Conservation (phyloP, 2,329 filamentous ascomycete genomes). For the Aspergillus puulaauensis region DNA sequence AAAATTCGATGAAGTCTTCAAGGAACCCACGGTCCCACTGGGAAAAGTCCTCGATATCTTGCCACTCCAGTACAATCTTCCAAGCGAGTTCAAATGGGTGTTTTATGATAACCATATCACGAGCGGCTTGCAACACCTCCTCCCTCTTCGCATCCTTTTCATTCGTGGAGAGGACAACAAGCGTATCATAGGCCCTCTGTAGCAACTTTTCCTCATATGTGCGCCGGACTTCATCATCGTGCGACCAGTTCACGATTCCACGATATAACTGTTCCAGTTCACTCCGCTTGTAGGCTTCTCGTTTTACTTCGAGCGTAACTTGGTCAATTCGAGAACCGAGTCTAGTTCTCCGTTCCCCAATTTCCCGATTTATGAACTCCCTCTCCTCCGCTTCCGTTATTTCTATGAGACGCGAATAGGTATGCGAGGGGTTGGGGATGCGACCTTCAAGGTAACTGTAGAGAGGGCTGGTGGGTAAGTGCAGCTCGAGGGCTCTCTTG, state of each 20-base stretch:
- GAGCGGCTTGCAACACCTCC: constrained; percentile 73
- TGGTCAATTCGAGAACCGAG: constrained; percentile 80
- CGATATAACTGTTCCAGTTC: constrained; percentile 77
- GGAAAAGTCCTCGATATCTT: constrained; percentile 71
- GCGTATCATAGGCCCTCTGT: constrained; percentile 73
- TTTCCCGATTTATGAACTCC: constrained; percentile 83
- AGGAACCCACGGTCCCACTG: constrained; percentile 78
- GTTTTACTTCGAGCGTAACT: constrained; percentile 82
- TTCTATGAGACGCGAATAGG: constrained; percentile 78
- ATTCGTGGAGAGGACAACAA: constrained; percentile 66
- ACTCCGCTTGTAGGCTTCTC: constrained; percentile 75
- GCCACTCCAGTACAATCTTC: constrained; percentile 88
- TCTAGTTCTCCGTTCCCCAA: constrained; percentile 82
- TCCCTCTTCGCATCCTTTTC: constrained; percentile 70
- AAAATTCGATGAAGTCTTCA: constrained; percentile 76
- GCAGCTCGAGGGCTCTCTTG: constrained; percentile 70
- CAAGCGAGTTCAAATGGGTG: constrained; percentile 87
- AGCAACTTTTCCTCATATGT: constrained; percentile 89
- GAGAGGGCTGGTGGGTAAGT: constrained; percentile 76
- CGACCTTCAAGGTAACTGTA: constrained; percentile 83
- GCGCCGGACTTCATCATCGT: constrained; percentile 79
- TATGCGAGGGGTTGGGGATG: constrained; percentile 74
- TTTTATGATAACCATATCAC: constrained; percentile 94
- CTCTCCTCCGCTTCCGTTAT: constrained; percentile 84
- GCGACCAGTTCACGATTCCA: constrained; percentile 84